Evolutionary conservation across 257 asterid species (phyloP).

Genomic region (Vinca minor): DNA sequence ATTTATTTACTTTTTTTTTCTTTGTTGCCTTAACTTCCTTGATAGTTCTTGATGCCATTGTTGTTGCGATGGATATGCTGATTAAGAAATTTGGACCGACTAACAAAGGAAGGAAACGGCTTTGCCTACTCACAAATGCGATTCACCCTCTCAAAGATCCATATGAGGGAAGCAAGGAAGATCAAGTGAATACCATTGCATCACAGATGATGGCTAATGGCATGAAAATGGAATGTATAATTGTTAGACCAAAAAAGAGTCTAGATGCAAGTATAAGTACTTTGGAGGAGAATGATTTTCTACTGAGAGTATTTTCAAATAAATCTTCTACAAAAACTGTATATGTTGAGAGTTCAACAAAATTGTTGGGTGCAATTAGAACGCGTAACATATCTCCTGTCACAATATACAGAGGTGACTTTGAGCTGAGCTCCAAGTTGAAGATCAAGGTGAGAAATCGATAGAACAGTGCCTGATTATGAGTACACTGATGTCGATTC

Average conservation of each 20-base stretch:
- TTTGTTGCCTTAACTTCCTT: slow-evolving; percentile 43
- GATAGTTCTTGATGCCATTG: slow-evolving; percentile 92
- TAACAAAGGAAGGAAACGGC: slow-evolving; percentile 78
- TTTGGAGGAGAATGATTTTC: slow-evolving; percentile 76
- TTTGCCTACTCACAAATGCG: slow-evolving; percentile 80
- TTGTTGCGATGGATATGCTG: slow-evolving; percentile 91
- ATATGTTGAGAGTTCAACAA: slow-evolving; percentile 64
- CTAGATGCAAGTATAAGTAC: slow-evolving; percentile 29
- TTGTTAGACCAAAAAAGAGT: slow-evolving; percentile 39
- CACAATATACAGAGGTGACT: slow-evolving; percentile 78
- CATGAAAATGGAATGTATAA: slow-evolving; percentile 84
- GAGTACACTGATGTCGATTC: too few species aligned
- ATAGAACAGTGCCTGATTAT: slow-evolving; percentile 11
- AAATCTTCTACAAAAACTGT: slow-evolving; percentile 56
- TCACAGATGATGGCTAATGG: slow-evolving; percentile 66
- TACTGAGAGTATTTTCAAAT: slow-evolving; percentile 47
- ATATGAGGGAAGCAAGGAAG: slow-evolving; percentile 84
- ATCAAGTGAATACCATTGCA: slow-evolving; percentile 82
- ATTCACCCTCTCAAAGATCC: slow-evolving; percentile 68
- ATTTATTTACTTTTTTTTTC: slow-evolving; percentile 3
- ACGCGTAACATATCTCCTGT: slow-evolving; percentile 81
- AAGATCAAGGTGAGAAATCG: slow-evolving; percentile 67
- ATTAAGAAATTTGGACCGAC: slow-evolving; percentile 71
- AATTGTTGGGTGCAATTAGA: slow-evolving; percentile 75
- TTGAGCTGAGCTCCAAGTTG: slow-evolving; percentile 58